Percentiles rank a stretch among this genome's conserved stretches.
These are phyloP conservation scores for Ceratocystis eucalypticola DNA, from an alignment of 2,329 filamentous ascomycete species.

Conservation along the genomic window DNA sequence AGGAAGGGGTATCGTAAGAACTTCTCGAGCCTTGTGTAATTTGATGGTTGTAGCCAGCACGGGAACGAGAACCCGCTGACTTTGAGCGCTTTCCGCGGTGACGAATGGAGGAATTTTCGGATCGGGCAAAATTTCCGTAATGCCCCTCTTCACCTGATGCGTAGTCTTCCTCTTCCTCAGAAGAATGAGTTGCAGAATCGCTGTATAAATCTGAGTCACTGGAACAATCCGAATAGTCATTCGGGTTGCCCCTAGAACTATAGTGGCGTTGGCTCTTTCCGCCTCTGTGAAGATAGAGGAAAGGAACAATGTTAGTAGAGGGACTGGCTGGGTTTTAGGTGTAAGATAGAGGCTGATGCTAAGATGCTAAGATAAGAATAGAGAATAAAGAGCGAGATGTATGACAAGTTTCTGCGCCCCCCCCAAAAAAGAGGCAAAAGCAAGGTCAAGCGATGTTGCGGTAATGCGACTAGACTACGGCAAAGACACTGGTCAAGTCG, in stretches of 20 bases:
- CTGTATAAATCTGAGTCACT: too few relatives aligned
- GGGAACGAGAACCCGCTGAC: constrained; percentile 25
- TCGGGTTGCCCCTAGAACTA: not conserved
- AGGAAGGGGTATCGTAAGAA: constrained; percentile 14
- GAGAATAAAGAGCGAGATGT: too few relatives aligned
- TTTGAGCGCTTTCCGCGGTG: not conserved
- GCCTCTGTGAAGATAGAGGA: not conserved
- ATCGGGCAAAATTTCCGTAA: not conserved
- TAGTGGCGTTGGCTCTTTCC: not conserved
- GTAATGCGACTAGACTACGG: not conserved
- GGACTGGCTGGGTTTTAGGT: not conserved
- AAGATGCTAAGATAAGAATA: too few relatives aligned
- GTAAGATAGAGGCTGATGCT: not conserved
- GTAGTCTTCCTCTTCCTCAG: not conserved
- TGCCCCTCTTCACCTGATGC: not conserved
- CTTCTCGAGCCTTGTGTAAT: constrained; percentile 3
- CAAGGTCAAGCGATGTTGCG: not conserved
- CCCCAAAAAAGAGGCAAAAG: not conserved
- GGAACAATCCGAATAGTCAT: not conserved
- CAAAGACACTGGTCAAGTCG: not conserved
- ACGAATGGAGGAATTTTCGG: constrained; percentile 3
- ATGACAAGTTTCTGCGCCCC: not conserved
- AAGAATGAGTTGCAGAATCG: too few relatives aligned
- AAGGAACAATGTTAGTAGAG: not conserved
- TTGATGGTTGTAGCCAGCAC: not conserved